Evolutionary conservation across 768 basidiomycete genomes (phyloP), one percentile per base, ranked within the genome.

Genomic region (Trametes cinnabarina): DNA sequence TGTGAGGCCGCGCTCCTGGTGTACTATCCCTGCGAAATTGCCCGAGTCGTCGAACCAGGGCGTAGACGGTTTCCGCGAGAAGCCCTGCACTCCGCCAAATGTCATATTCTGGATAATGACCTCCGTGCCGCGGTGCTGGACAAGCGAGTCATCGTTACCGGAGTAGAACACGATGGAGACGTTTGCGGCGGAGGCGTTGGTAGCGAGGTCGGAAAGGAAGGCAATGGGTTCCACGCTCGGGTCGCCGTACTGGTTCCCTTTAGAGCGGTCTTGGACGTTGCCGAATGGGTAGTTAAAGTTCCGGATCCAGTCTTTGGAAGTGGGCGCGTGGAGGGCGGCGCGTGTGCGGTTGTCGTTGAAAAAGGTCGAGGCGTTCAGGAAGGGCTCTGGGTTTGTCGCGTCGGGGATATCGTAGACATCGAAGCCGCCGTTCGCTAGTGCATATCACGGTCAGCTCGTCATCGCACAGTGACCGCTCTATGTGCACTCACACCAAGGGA

Each of bases 61-160:
- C 0, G 88, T 90, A 2, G 84, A 78, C 0, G 88, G 88, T 61
- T 79, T 77, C 47, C 81, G 77, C 11, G 85, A 82, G 69, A 91
- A 91, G 3, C 88, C 88, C 69, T 82, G 86, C 35, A 84, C 82
- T n/a, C 87, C 88, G 35, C 87, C 88, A 61, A 90, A 91, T 1
- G 88, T 88, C 40, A 86, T 88, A 65, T 91, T 91, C 84, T 90
- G 42, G 19, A 53, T 42, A 53, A 58, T 47, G 17, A 37, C 71
- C 77, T 88, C 82, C 47, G 83, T 83, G 22, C 84, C 79, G 35
- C 76, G 72, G 64, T 88, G 87, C 4, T 85, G 74, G 47, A 86
- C 75, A 32, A 88, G 79, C 8, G 82, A 73, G 68, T 90, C 87
- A 62, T 87, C 84, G 64, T 89, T 89, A 17, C 82, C 87, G 26